These are phyloP conservation scores for Acephala macrosclerotiorum DNA, from an alignment of 2,329 filamentous ascomycete species.

Conservation along the genomic window DNA sequence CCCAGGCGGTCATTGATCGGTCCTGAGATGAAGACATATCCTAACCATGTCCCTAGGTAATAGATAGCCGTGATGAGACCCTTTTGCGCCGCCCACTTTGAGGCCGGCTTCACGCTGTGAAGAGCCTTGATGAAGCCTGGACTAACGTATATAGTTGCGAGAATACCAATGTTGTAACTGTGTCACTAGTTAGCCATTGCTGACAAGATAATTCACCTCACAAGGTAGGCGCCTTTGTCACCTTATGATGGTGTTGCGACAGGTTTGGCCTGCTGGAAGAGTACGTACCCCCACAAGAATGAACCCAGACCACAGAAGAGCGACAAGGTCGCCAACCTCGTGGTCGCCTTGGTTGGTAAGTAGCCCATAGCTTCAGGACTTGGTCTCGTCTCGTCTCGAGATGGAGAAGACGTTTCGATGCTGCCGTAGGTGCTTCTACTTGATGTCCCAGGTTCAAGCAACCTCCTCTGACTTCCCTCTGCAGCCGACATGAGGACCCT, in stretches of 20 bases:
- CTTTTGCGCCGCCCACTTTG: slow-evolving; percentile 48
- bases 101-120: slow-evolving; percentile 46
- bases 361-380: neutral
- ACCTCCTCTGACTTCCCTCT: neutral
- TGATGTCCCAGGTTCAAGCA: neutral
- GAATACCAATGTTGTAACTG: slow-evolving; percentile 64
- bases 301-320: slow-evolving; percentile 61
- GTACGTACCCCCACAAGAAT: slow-evolving; percentile 60
- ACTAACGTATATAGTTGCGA: slow-evolving; percentile 63
- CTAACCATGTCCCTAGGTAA: slow-evolving; percentile 62
- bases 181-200: slow-evolving; percentile 14
- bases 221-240: neutral
- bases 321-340: slow-evolving; percentile 15
- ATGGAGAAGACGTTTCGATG: neutral
- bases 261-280: neutral
- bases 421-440: neutral
- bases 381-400: slow-evolving; percentile 2
- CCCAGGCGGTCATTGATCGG: slow-evolving; percentile 58
- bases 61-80: slow-evolving; percentile 64
- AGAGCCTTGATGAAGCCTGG: slow-evolving; percentile 59
- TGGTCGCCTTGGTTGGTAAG: slow-evolving; percentile 14
- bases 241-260: slow-evolving; percentile 5
- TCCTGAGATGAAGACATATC: slow-evolving; percentile 62
- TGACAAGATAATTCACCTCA: slow-evolving; percentile 7
- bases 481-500: neutral